Conservation (phyloP, 2,329 filamentous ascomycete species). For the Nemania sp. region DNA sequence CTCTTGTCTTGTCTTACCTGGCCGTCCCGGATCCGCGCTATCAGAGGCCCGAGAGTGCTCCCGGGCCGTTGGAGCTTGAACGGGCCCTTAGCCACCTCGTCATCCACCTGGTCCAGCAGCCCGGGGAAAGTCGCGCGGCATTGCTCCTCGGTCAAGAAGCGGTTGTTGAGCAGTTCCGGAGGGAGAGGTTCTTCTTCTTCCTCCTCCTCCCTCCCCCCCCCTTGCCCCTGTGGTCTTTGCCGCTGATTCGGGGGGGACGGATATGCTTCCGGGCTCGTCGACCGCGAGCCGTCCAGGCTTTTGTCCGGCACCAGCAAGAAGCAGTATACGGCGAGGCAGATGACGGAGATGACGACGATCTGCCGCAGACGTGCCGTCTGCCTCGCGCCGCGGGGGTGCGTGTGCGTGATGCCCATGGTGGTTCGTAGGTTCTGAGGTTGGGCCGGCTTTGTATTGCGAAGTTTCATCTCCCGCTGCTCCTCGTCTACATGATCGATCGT, state of each 20-base stretch:
- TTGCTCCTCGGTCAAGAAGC: slow-evolving; percentile 48
- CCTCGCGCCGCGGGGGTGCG: slow-evolving; percentile 19
- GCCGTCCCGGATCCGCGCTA: slow-evolving; percentile 49
- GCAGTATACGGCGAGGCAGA: slow-evolving; percentile 39
- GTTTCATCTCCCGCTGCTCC: neutral
- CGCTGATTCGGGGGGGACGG: neutral
- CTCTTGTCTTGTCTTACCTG: slow-evolving; percentile 37
- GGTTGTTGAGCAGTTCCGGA: slow-evolving; percentile 39
- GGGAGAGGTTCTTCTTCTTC: slow-evolving; percentile 9
- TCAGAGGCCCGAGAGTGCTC: slow-evolving; percentile 47
- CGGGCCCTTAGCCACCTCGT: slow-evolving; percentile 49
- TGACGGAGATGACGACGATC: slow-evolving; percentile 34
- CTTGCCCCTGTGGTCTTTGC: no score
- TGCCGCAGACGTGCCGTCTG: slow-evolving; percentile 37
- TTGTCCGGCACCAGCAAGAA: slow-evolving; percentile 34
- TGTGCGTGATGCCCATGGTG: slow-evolving; percentile 18
- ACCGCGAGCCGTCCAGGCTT: slow-evolving; percentile 28
- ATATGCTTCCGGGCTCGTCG: slow-evolving; percentile 17
- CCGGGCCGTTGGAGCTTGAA: slow-evolving; percentile 46
- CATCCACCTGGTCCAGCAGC: slow-evolving; percentile 52
- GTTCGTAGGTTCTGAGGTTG: neutral
- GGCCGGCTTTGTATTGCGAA: neutral
- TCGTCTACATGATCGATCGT: slow-evolving; percentile 13
- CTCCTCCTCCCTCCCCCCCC: neutral
- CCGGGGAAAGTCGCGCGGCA: slow-evolving; percentile 52